Evolutionary conservation across 2,329 filamentous ascomycete genomes (phyloP).

Genomic region (Exophiala spinifera): DNA sequence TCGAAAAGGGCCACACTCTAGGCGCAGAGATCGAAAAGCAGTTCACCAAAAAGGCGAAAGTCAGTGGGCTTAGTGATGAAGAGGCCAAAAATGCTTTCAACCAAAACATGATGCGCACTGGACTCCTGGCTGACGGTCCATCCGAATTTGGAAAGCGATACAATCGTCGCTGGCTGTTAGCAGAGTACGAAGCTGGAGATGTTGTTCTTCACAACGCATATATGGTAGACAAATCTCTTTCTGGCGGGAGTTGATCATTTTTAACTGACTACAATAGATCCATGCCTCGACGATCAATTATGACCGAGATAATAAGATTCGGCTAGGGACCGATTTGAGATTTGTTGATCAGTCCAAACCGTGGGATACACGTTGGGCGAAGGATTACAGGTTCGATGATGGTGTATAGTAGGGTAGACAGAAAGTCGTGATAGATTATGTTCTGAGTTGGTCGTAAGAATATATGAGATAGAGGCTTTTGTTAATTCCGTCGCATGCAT

Average conservation of each 20-base stretch:
- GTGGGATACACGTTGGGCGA: conserved; percentile 50
- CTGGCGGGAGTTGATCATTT: neutral
- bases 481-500: no score
- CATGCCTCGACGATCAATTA: conserved; percentile 58
- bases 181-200: conserved; percentile 54
- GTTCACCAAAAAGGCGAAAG: conserved; percentile 33
- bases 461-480: no score
- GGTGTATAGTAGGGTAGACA: no score
- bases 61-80: conserved; percentile 34
- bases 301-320: conserved; percentile 51
- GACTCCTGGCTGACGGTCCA: conserved; percentile 51
- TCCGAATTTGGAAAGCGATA: conserved; percentile 44
- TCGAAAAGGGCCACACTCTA: conserved; percentile 37
- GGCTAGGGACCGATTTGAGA: conserved; percentile 55
- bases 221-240: conserved; percentile 30
- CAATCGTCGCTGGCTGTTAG: conserved; percentile 50
- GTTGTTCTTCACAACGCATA: conserved; percentile 45
- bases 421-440: no score
- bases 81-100: conserved; percentile 35
- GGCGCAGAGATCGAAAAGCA: conserved; percentile 39
- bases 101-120: conserved; percentile 31
- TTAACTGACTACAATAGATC: conserved; percentile 41
- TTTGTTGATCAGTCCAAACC: conserved; percentile 53
- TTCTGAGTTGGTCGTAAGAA: no score
- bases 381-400: conserved; percentile 38